Evolutionary conservation across 257 asterid species (phyloP), one percentile per base, ranked within the genome.

Genomic region (Lantana camara): DNA sequence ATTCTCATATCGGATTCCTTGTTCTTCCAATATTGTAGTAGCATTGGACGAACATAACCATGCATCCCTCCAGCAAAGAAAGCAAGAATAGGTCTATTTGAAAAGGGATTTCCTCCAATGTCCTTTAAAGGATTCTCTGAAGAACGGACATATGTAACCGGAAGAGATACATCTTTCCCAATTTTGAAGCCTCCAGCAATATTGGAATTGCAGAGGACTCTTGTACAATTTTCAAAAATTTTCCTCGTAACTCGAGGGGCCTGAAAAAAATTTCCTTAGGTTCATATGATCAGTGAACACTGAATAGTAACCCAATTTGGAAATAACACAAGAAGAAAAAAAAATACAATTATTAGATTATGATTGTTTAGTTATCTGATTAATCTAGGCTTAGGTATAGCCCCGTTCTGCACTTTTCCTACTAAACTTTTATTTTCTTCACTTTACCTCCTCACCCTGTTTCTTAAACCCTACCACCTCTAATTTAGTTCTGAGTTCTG

Each of bases 1-100:
- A 85, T 81, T 78, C 74, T 76, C 90, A 85, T 83, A 72, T 79
- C 94, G 0, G 86, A 66, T 54, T 65, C 80, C 67, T 63, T 83
- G 53, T 81, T 57, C 24, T 54, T 54, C 88, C 94, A 83, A 37
- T 83, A 63, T 11, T 81, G 68, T 10, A 85, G 74, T 57, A 85
- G 77, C 50, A 77, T 47, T 4, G 86, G 90, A 11, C 90, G 88
- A 32, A 85, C 82, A 44, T 79, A 69, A 56, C 94, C 94, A 32
- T 85, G 94, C 82, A 81, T 67, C 3, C 88, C 79, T 20, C 94
- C 94, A 45, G 94, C 90, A 45, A 80, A 85, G 78, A 85, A 85
- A 47, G 83, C 90, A 37, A 85, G 70, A 51, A 75, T 68, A 45
- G 70, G 70, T 59, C 84, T 73, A 19, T 75, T 55, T 13, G 84